Percentiles rank a stretch among this genome's conserved stretches.
phyloP scores from a whole-genome alignment of 1,139 yeast species.

The Diutina rugosa region DNA sequence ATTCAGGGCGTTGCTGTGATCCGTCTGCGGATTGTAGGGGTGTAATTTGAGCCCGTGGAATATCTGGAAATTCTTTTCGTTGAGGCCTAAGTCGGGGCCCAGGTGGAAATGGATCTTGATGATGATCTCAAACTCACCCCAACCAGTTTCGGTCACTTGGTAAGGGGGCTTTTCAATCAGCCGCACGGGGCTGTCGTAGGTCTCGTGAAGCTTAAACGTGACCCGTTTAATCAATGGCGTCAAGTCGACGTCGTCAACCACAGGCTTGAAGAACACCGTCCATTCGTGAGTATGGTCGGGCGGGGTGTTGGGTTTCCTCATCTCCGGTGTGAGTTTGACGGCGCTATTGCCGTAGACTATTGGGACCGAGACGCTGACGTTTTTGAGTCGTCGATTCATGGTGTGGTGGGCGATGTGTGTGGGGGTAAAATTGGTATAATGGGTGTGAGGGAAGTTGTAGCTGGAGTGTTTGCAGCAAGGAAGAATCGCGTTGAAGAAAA shows the following conservation, averaged over 20 bases:
- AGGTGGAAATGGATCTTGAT: conserved; percentile 76
- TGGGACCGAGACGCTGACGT: conserved; percentile 74
- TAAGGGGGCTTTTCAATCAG: conserved; percentile 84
- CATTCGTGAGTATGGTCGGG: conserved; percentile 89
- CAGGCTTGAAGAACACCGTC: conserved; percentile 89
- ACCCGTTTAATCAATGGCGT: conserved; percentile 81
- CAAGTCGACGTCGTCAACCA: conserved; percentile 61
- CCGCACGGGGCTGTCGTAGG: conserved; percentile 76
- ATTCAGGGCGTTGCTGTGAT: not conserved
- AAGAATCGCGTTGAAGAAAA: not conserved
- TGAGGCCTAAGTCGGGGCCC: conserved; percentile 50
- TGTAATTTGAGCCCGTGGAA: conserved; percentile 87
- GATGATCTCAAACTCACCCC: conserved; percentile 97
- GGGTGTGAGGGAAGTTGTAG: too few species aligned
- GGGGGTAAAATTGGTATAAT: too few species aligned
- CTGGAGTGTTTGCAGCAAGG: too few species aligned
- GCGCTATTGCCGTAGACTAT: conserved; percentile 83
- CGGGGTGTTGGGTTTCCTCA: conserved; percentile 60
- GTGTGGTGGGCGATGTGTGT: not conserved
- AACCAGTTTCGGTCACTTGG: conserved; percentile 93
- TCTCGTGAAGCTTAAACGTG: conserved; percentile 88
- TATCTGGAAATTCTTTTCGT: conserved; percentile 76
- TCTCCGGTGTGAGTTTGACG: conserved; percentile 49
- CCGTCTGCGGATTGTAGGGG: conserved; percentile 52
- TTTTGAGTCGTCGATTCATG: conserved; percentile 32